A percentile compares a stretch with the other conserved stretches of the same genome.
These are phyloP conservation scores for Globisporangium ultimum DNA, from an alignment of 352 stramenopile species.

Conservation along the genomic window DNA sequence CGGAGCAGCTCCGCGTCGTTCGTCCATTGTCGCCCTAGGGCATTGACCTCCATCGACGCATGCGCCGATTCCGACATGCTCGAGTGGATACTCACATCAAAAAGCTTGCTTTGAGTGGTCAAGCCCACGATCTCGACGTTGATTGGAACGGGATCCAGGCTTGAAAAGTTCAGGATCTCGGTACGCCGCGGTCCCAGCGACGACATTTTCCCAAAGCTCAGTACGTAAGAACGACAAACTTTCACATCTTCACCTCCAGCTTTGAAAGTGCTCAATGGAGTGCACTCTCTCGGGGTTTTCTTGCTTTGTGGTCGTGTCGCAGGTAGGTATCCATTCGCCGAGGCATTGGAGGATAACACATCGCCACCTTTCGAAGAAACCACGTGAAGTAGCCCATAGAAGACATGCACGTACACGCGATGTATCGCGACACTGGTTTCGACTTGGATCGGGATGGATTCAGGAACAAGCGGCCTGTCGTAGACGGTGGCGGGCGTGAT, in stretches of 20 bases:
- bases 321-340: background rate
- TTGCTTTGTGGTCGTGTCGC: background rate
- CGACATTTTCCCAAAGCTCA: slow-evolving; percentile 46
- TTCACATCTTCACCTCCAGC: slow-evolving; percentile 4
- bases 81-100: slow-evolving; percentile 25
- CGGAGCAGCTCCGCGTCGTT: background rate
- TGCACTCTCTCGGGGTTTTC: slow-evolving; percentile 7
- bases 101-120: slow-evolving; percentile 8
- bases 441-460: slow-evolving; percentile 25
- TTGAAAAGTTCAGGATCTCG: slow-evolving; percentile 41
- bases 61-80: slow-evolving; percentile 6
- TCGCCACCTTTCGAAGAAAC: slow-evolving; percentile 11
- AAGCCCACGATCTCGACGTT: slow-evolving; percentile 21
- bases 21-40: slow-evolving; percentile 6
- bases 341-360: slow-evolving; percentile 17
- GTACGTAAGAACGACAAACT: slow-evolving; percentile 35
- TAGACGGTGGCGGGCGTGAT: slow-evolving; percentile 14
- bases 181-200: slow-evolving; percentile 13
- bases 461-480: slow-evolving; percentile 2
- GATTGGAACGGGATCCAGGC: slow-evolving; percentile 41
- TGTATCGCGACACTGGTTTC: slow-evolving; percentile 43
- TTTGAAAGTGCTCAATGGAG: background rate
- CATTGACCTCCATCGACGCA: slow-evolving; percentile 1
- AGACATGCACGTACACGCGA: slow-evolving; percentile 28
- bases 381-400: slow-evolving; percentile 32